Evolutionary conservation across 768 basidiomycete genomes (phyloP), one percentile per base, ranked within the genome.

Genomic region (Mycena floridula): DNA sequence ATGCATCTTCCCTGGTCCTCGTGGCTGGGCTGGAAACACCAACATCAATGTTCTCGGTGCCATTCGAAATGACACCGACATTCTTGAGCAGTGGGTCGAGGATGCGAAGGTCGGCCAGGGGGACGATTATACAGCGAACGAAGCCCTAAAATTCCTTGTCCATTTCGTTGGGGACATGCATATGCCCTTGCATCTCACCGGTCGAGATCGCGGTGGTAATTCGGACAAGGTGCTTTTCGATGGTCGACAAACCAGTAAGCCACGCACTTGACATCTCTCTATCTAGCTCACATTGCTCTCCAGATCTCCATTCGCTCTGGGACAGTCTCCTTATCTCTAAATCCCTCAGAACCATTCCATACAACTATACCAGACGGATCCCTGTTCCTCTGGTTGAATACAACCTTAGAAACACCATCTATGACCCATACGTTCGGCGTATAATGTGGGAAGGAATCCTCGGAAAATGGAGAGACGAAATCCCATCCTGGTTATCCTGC

Each of bases 81-180:
- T 84, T 25, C 59, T 92, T 18, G 70, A 70, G 37, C 70, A 74
- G 7, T 81, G 76, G 57, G 67, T 64, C 24, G 58, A 55, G 50
- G 50, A 60, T 40, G 59, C 56, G 38, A 44, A 49, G 7, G 50
- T 45, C 7, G 23, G 42, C 11, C 53, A 41, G 9, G 27, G 47
- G 13, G 59, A 55, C 2, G 62, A 65, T 13, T 61, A 49, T 5
- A 62, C 59, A 9, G 81, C 81, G 2, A 81, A 84, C 55, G 87
- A 91, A 54, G 89, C 95, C 2, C 70, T 97, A 54, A 87, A 89
- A 61, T 99, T 96, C 69, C 68, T 99, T 25, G 76, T 94, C 24
- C 96, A 99, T 62, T 97, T 91, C 54, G 44, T 96, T 9, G 93
- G 95, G 0, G 95, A 97, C 60, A 71, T 95, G 73, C 95, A 96